Percentiles rank a stretch among this genome's conserved stretches.
These are phyloP conservation scores for Pleurotus giganteus DNA, from an alignment of 768 basidiomycete genomes.

Conservation along the genomic window DNA sequence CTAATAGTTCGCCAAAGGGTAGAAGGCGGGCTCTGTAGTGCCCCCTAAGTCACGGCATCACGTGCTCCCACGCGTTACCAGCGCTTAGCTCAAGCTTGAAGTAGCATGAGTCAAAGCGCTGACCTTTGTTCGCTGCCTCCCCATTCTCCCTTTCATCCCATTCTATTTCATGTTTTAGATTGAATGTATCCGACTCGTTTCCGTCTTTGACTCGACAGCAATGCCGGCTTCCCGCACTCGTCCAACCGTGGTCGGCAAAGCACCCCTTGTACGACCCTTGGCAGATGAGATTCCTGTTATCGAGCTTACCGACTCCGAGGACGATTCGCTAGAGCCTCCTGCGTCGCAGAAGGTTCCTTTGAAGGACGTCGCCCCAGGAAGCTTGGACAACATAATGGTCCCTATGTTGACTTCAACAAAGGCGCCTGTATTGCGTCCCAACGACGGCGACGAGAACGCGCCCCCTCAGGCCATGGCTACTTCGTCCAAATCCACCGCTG, in stretches of 20 bases:
- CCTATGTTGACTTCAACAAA: neutral
- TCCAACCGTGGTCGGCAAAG: neutral
- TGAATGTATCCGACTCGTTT: no score
- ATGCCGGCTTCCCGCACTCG: neutral
- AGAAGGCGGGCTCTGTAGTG: no score
- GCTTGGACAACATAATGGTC: no score
- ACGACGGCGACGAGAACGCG: constrained; percentile 8
- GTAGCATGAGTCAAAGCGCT: no score
- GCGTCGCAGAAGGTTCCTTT: neutral
- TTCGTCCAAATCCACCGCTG: constrained; percentile 7
- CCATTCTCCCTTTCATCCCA: no score
- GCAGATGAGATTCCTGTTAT: constrained; percentile 29
- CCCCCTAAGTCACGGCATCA: no score
- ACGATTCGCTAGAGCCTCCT: constrained; percentile 21
- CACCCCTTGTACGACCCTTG: neutral
- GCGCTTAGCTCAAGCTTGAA: no score
- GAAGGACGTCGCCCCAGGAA: constrained; percentile 24
- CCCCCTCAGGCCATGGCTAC: neutral
- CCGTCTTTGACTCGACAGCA: no score
- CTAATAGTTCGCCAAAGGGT: no score
- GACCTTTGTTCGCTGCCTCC: no score
- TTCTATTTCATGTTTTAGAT: no score
- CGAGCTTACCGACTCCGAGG: constrained; percentile 52
- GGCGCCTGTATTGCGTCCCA: neutral
- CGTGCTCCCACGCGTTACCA: no score